phyloP scores from a whole-genome alignment of 441 rosid genomes.

The Gossypium gossypioides region DNA sequence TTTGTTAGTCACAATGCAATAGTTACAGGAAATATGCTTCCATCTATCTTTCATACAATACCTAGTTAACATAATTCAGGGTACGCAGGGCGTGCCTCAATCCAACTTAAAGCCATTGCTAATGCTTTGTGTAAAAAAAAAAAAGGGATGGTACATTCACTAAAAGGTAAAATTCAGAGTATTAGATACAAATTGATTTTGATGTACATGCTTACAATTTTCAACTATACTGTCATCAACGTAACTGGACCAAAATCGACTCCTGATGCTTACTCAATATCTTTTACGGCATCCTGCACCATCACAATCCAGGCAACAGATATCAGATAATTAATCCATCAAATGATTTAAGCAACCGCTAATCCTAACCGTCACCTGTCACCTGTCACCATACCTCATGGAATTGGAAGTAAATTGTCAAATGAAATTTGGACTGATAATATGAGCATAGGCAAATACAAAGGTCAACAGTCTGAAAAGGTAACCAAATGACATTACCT shows the following conservation, averaged over 20 bases:
- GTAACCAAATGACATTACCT: slow-evolving; percentile 38
- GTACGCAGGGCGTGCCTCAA: background rate
- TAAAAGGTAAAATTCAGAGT: background rate
- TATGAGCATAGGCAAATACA: background rate
- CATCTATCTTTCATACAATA: background rate
- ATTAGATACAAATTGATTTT: slow-evolving; percentile 11
- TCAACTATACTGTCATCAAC: background rate
- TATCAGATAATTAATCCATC: background rate
- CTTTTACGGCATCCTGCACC: slow-evolving; percentile 84
- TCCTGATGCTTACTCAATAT: slow-evolving; percentile 41
- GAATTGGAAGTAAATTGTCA: background rate
- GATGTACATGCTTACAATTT: slow-evolving; percentile 24
- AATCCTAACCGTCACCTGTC: background rate
- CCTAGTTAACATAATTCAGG: background rate
- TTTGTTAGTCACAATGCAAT: background rate
- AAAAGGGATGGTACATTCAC: background rate
- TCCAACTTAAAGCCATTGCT: background rate
- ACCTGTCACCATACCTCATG: background rate
- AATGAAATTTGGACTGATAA: background rate
- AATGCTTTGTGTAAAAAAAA: background rate
- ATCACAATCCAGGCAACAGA: background rate
- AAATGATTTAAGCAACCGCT: background rate
- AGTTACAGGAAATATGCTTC: background rate
- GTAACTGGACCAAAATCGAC: background rate
- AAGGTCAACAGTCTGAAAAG: background rate